phyloP scores from a whole-genome alignment of 2,329 filamentous ascomycete species.

The Cordyceps javanica region DNA sequence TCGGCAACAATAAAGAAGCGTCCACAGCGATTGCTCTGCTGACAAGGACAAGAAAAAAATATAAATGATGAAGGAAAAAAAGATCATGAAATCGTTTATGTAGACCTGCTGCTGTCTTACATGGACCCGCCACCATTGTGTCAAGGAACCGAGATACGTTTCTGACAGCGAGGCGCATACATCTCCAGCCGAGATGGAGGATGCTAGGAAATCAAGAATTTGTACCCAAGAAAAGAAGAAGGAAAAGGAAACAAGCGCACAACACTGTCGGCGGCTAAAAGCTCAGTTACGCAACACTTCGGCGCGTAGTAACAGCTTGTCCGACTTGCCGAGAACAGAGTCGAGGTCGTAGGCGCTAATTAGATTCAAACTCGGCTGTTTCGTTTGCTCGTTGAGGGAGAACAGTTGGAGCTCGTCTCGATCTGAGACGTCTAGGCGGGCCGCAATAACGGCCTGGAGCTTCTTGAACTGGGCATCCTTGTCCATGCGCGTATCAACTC shows the following conservation, averaged over 20 bases:
- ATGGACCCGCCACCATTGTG: neutral
- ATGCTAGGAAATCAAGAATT: neutral
- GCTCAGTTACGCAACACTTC: constrained; percentile 30
- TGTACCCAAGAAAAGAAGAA: constrained; percentile 14
- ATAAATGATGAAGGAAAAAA: neutral
- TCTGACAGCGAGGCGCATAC: neutral
- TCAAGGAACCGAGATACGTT: neutral
- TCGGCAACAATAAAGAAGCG: neutral
- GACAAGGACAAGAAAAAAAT: neutral
- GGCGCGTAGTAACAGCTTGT: constrained; percentile 77
- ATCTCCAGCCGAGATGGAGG: neutral
- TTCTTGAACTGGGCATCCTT: constrained; percentile 68
- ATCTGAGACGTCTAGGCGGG: constrained; percentile 68
- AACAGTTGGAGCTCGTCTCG: constrained; percentile 70
- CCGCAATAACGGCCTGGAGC: constrained; percentile 76
- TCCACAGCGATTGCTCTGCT: constrained; percentile 7
- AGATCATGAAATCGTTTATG: neutral
- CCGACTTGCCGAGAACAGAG: constrained; percentile 72
- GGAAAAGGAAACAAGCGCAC: neutral
- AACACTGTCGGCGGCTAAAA: neutral
- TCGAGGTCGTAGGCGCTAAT: constrained; percentile 77
- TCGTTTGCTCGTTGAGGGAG: constrained; percentile 79
- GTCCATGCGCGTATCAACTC: constrained; percentile 19
- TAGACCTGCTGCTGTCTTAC: neutral
- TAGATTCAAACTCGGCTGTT: constrained; percentile 67